Conservation (phyloP, 352 stramenopile genomes). For the Phytophthora pinifolia region DNA sequence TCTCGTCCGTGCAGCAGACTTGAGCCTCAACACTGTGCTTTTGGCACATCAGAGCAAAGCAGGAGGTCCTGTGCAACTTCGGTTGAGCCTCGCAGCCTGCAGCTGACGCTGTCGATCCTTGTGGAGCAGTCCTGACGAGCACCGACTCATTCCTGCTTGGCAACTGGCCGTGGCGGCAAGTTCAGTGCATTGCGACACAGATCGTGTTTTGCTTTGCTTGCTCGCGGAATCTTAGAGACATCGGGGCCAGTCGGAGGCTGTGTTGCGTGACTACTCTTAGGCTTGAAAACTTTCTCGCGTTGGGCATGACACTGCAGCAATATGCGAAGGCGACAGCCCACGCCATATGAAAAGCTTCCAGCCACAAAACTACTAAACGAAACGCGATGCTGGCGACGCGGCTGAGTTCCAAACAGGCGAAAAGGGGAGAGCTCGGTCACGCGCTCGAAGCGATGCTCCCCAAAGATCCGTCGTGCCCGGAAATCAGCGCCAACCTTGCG, state of each 20-base stretch:
- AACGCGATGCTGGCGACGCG: not conserved
- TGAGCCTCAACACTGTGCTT: conserved; percentile 2
- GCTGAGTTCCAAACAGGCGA: not conserved
- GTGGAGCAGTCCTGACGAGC: not conserved
- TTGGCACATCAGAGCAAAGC: conserved; percentile 1
- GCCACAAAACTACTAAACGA: conserved; percentile 12
- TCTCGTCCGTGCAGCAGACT: conserved; percentile 11
- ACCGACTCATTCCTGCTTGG: not conserved
- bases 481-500: conserved; percentile 6
- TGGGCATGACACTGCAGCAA: conserved; percentile 11
- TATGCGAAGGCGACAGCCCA: conserved; percentile 14
- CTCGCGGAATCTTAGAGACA: not conserved
- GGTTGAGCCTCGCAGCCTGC: not conserved
- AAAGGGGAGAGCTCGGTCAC: conserved; percentile 6
- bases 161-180: not conserved
- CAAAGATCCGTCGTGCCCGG: conserved; percentile 3
- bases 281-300: conserved; percentile 5
- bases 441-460: not conserved
- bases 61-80: not conserved
- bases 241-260: too few relatives aligned
- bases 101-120: not conserved
- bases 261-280: too few relatives aligned
- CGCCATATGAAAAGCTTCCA: conserved; percentile 19
- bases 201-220: not conserved
- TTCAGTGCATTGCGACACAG: not conserved